These are phyloP conservation scores for Penicillium malachiteum DNA, from an alignment of 495 filamentous ascomycete genomes.

Conservation along the genomic window DNA sequence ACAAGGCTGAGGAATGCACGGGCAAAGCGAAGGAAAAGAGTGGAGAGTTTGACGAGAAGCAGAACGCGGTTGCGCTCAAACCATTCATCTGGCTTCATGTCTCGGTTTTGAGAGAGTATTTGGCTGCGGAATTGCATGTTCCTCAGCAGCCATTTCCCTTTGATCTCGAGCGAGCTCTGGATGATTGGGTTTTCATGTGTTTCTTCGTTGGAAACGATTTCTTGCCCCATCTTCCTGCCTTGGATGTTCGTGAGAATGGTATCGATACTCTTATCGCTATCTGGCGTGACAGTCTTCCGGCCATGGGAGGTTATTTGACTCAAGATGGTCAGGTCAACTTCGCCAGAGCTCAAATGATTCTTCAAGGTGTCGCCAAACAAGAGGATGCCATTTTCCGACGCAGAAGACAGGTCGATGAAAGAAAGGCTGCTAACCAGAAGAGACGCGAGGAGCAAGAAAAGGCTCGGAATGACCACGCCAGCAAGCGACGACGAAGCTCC, in stretches of 20 bases:
- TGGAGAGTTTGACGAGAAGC: slow-evolving; percentile 84
- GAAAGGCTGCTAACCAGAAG: slow-evolving; percentile 73
- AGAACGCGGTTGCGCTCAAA: slow-evolving; percentile 65
- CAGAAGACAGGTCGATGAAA: slow-evolving; percentile 77
- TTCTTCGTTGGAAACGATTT: slow-evolving; percentile 99
- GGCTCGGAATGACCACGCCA: slow-evolving; percentile 47
- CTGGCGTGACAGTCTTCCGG: slow-evolving; percentile 88
- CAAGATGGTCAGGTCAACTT: slow-evolving; percentile 92
- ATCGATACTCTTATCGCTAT: slow-evolving; percentile 95
- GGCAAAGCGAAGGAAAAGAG: slow-evolving; percentile 81
- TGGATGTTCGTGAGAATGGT: slow-evolving; percentile 95
- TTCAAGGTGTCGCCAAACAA: slow-evolving; percentile 87
- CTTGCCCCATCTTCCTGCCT: slow-evolving; percentile 89
- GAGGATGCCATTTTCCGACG: slow-evolving; percentile 92
- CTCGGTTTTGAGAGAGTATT: slow-evolving; percentile 85
- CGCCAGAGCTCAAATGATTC: slow-evolving; percentile 80
- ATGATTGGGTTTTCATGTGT: slow-evolving; percentile 99
- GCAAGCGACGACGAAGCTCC: slow-evolving; percentile 46
- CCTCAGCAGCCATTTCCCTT: slow-evolving; percentile 76
- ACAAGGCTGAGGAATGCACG: slow-evolving; percentile 78
- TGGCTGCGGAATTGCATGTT: slow-evolving; percentile 83
- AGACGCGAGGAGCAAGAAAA: slow-evolving; percentile 69
- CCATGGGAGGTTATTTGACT: slow-evolving; percentile 93
- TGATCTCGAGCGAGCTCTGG: slow-evolving; percentile 92
- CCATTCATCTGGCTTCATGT: slow-evolving; percentile 99